phyloP scores from a whole-genome alignment of 768 basidiomycete species.

The Xerocomus potaroensis region DNA sequence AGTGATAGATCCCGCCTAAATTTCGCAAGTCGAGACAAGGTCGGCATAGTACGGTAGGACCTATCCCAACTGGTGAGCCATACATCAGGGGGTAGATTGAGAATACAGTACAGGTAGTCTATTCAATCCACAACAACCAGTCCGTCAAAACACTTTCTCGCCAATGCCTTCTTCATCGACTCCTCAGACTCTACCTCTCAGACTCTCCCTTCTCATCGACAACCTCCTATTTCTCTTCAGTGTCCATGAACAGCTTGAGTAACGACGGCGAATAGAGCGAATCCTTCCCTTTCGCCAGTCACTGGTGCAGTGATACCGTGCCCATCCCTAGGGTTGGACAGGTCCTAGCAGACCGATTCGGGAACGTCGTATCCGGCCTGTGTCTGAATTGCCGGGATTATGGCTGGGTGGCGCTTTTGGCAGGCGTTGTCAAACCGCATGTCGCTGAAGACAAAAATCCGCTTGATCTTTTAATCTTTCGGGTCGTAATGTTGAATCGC shows the following conservation, averaged over 20 bases:
- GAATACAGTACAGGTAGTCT: no score
- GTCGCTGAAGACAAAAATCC: constrained; percentile 71
- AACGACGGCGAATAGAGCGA: constrained; percentile 63
- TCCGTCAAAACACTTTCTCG: constrained; percentile 49
- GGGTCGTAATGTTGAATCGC: constrained; percentile 55
- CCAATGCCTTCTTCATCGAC: constrained; percentile 45
- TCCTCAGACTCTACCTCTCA: constrained; percentile 33
- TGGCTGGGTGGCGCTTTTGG: background rate
- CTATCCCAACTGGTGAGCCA: no score
- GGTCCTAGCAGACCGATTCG: constrained; percentile 71
- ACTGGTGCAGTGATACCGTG: constrained; percentile 42
- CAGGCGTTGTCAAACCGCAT: constrained; percentile 63
- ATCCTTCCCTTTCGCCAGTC: constrained; percentile 50
- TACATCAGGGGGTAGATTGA: no score
- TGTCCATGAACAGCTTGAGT: constrained; percentile 71
- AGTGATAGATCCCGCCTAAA: no score
- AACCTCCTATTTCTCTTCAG: constrained; percentile 36
- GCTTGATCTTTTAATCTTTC: constrained; percentile 70
- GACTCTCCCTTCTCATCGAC: constrained; percentile 27
- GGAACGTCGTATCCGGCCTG: constrained; percentile 71
- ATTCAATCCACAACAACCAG: constrained; percentile 27
- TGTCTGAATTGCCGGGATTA: constrained; percentile 17
- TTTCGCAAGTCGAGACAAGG: no score
- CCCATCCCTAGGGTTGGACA: constrained; percentile 29
- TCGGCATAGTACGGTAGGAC: no score